phyloP scores from a whole-genome alignment of 2,329 filamentous ascomycete species.

The Pseudogymnoascus sp. region DNA sequence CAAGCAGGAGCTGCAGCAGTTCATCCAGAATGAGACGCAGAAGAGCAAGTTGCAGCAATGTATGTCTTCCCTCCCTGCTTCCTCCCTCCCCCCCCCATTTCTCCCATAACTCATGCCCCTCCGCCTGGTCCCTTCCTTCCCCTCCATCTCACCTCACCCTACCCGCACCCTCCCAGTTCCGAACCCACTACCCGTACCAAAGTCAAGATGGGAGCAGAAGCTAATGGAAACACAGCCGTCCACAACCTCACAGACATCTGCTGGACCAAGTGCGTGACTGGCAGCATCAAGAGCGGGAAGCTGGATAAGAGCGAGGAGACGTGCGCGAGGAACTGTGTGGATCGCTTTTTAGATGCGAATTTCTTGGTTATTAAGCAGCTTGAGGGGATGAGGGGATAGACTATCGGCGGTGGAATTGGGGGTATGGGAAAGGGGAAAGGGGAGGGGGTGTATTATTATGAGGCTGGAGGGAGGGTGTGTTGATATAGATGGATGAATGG shows the following conservation, averaged over 20 bases:
- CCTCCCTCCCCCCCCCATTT: too few species aligned
- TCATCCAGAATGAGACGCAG: slow-evolving; percentile 77
- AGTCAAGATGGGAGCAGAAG: too few species aligned
- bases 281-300: slow-evolving; percentile 62
- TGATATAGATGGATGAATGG: not conserved
- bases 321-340: slow-evolving; percentile 88
- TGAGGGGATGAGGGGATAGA: slow-evolving; percentile 50
- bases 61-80: slow-evolving; percentile 27
- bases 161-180: too few species aligned
- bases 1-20: slow-evolving; percentile 81
- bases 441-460: not conserved
- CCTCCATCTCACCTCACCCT: too few species aligned
- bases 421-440: not conserved
- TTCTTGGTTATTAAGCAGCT: slow-evolving; percentile 79
- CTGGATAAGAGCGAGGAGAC: slow-evolving; percentile 73
- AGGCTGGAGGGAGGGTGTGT: not conserved
- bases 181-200: too few species aligned
- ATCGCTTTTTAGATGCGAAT: slow-evolving; percentile 88
- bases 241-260: slow-evolving; percentile 69
- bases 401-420: not conserved
- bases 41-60: slow-evolving; percentile 61
- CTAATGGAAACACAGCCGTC: slow-evolving; percentile 42
- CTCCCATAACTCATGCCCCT: too few species aligned
- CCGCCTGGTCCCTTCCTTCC: too few species aligned
- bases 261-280: slow-evolving; percentile 89